Conservation (phyloP, 2,329 filamentous ascomycete genomes). For the Aspergillus neotritici region DNA sequence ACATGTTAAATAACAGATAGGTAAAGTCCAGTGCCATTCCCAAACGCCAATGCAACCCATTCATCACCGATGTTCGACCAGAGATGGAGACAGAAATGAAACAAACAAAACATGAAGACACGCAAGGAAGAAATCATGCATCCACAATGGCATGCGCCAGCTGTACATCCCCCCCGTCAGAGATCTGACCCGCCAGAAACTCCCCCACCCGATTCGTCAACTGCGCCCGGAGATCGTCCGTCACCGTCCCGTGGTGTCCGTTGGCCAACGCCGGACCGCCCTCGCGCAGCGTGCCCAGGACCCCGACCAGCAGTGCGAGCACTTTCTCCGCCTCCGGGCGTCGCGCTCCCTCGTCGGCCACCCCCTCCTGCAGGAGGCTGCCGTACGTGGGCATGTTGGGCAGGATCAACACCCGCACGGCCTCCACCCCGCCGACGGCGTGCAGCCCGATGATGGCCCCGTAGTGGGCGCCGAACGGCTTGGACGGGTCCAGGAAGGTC, state of each 20-base stretch:
- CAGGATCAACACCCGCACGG: slow-evolving; percentile 58
- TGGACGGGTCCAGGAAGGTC: slow-evolving; percentile 79
- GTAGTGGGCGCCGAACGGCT: slow-evolving; percentile 78
- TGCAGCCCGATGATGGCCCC: slow-evolving; percentile 78
- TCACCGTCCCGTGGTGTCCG: slow-evolving; percentile 33
- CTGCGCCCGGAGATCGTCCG: slow-evolving; percentile 33
- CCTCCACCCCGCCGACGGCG: slow-evolving; percentile 65
- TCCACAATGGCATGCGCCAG: slow-evolving; percentile 37
- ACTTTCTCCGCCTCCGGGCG: slow-evolving; percentile 58
- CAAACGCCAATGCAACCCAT: slow-evolving; percentile 3
- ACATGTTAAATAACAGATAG: neutral
- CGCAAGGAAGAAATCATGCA: slow-evolving; percentile 9
- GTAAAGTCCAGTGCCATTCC: neutral
- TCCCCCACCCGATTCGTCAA: slow-evolving; percentile 39
- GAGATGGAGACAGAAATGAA: neutral
- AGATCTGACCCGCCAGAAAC: slow-evolving; percentile 37
- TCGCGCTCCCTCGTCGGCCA: slow-evolving; percentile 46
- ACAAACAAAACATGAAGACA: neutral
- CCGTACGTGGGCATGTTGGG: slow-evolving; percentile 63
- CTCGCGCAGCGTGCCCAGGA: slow-evolving; percentile 50
- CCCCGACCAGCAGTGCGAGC: slow-evolving; percentile 51
- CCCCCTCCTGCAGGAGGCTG: slow-evolving; percentile 52
- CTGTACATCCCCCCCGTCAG: slow-evolving; percentile 36
- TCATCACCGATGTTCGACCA: neutral
- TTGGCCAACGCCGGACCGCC: slow-evolving; percentile 39